Evolutionary conservation across 148 eudicot genomes (phyloP).

Genomic region (Polygonum aviculare): DNA sequence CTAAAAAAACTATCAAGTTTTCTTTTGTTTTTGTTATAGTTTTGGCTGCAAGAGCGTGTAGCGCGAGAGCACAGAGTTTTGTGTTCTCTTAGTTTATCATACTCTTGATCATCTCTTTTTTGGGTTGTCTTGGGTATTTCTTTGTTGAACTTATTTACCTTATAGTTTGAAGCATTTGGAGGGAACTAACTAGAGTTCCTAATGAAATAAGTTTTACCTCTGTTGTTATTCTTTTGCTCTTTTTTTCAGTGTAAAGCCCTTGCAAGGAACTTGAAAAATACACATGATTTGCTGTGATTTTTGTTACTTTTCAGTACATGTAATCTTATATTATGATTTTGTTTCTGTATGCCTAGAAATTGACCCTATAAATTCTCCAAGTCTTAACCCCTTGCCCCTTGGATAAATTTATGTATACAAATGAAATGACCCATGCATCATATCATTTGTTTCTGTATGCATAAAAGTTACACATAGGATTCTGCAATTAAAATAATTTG

Average conservation of each 20-base stretch:
- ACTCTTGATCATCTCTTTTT: constrained; percentile 4
- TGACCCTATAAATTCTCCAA: neutral
- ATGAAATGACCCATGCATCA: neutral
- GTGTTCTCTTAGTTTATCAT: constrained; percentile 8
- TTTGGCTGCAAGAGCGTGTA: constrained; percentile 9
- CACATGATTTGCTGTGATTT: neutral
- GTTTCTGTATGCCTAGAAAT: neutral
- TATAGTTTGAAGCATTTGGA: neutral
- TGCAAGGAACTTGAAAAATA: neutral
- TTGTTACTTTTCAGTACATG: neutral
- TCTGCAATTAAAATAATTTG: too few relatives aligned
- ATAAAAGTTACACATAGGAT: too few relatives aligned
- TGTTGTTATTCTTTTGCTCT: neutral
- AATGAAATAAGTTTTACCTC: constrained; percentile 2
- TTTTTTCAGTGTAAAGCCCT: neutral
- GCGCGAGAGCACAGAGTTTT: neutral
- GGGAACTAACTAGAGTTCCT: constrained; percentile 4
- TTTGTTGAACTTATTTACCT: constrained; percentile 1
- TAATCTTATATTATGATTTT: neutral
- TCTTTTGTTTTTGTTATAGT: constrained; percentile 3
- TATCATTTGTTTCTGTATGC: too few relatives aligned
- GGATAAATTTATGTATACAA: too few relatives aligned
- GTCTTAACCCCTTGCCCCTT: neutral
- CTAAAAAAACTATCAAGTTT: neutral
- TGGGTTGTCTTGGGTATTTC: neutral